Evolutionary conservation across 768 basidiomycete genomes (phyloP), one percentile per base, ranked within the genome.

Genomic region (Boletus rubescentipes): DNA sequence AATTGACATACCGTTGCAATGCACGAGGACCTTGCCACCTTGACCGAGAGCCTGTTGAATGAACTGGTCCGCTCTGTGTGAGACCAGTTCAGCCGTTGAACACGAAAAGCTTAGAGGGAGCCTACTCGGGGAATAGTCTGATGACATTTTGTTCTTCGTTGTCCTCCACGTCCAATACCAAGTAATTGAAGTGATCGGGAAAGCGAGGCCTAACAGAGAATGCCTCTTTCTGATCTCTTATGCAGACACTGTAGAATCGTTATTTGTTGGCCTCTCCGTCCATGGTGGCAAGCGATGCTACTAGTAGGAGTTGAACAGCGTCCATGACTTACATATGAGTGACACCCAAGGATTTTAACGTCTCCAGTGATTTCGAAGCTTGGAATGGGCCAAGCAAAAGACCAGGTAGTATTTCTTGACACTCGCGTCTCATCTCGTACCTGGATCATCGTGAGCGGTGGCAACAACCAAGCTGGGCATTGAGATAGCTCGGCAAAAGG

Each of bases 141-240:
- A 97, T 96, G 37, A 97, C 79, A 67, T 97, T 97, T 73, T 97
- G 94, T 66, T 96, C 93, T 69, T 95, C 93, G 60, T 84, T 92
- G 69, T 97, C 93, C 67, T 93, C 82, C 26, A 97, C 91, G 67
- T 95, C 88, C 32, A 96, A 75, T 1, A 85, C 84, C 65, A 93
- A 69, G 69, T 97, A 97, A 36, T 67, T 63, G 72, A 95, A 92
- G 20, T 81, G 74, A 0, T 87, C 87, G 3, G 86, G 86, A 64
- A 93, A 97, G 21, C 93, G 84, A 3, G 93, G 90, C 50, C 81
- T 78, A 48, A 97, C 90, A 15, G 93, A 90, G 72, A 93, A 94
- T 1, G 92, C 89, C 67, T 94, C 92, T 66, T 92, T 92, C 53
- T 79, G 83, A 67, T 94, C 92, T 41, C 92, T 86, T 66, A 94